phyloP scores from a whole-genome alignment of 2,329 filamentous ascomycete genomes.

The Aspergillus candidus region DNA sequence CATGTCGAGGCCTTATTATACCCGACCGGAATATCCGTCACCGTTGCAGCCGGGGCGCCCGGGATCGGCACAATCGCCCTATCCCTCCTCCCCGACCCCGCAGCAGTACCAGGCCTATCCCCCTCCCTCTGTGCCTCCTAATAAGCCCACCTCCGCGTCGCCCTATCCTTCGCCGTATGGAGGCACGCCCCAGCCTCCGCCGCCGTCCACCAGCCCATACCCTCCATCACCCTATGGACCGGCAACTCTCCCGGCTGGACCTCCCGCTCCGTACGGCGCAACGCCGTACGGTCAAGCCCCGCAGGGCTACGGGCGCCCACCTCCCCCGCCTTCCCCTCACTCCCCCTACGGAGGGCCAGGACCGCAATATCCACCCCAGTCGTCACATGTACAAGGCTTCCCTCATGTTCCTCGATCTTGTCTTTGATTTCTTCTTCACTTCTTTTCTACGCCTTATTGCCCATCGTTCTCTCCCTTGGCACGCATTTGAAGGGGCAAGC shows the following conservation, averaged over 20 bases:
- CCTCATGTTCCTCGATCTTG: constrained; percentile 7
- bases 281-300: neutral
- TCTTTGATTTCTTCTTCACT: constrained; percentile 5
- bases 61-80: constrained; percentile 31
- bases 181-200: constrained; percentile 21
- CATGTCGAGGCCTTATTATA: constrained; percentile 34
- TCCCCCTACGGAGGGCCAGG: constrained; percentile 27
- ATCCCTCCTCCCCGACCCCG: constrained; percentile 25
- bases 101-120: constrained; percentile 34
- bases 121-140: constrained; percentile 25
- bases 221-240: constrained; percentile 35
- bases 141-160: constrained; percentile 27
- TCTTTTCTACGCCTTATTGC: neutral
- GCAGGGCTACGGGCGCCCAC: constrained; percentile 17
- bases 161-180: constrained; percentile 18
- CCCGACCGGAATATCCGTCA: constrained; percentile 30
- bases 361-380: constrained; percentile 30
- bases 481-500: neutral
- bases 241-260: constrained; percentile 24
- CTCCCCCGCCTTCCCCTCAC: constrained; percentile 35
- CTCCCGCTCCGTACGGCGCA: constrained; percentile 19
- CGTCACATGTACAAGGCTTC: constrained; percentile 29
- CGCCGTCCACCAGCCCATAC: constrained; percentile 23
- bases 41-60: constrained; percentile 26
- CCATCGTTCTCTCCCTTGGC: neutral